Conservation (phyloP, 345 rosid species). For the Anastatica hierochuntica region DNA sequence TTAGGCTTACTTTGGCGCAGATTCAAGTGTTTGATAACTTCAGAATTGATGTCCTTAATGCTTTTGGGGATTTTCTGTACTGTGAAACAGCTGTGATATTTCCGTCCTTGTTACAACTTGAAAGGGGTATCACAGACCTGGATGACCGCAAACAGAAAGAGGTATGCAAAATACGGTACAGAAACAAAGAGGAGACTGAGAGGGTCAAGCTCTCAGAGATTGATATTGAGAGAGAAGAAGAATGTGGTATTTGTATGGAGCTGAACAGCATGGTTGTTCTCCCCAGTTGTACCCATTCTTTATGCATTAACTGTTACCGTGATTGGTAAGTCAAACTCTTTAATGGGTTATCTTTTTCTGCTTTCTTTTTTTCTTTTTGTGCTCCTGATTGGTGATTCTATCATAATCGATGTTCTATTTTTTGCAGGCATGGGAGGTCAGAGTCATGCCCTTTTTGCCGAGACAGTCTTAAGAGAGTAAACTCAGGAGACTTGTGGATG, state of each 20-base stretch:
- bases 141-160: slow-evolving; percentile 76
- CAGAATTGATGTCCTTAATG: not conserved
- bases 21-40: not conserved
- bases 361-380: not conserved
- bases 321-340: slow-evolving; percentile 44
- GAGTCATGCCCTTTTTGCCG: slow-evolving; percentile 88
- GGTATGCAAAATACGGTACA: slow-evolving; percentile 40
- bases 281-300: slow-evolving; percentile 65
- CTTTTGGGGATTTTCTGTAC: not conserved
- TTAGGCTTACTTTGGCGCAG: not conserved
- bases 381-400: not conserved
- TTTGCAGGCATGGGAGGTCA: slow-evolving; percentile 59
- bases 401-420: not conserved
- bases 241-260: slow-evolving; percentile 85
- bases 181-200: slow-evolving; percentile 40
- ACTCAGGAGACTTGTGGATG: slow-evolving; percentile 69
- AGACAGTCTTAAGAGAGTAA: slow-evolving; percentile 53
- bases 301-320: slow-evolving; percentile 59
- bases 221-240: slow-evolving; percentile 61
- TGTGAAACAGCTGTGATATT: slow-evolving; percentile 55
- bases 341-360: not conserved
- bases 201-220: slow-evolving; percentile 40
- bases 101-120: slow-evolving; percentile 71
- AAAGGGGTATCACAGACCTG: slow-evolving; percentile 57
- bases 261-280: slow-evolving; percentile 49